Conservation (phyloP, 2,329 filamentous ascomycete genomes). For the Penicillium sp. region DNA sequence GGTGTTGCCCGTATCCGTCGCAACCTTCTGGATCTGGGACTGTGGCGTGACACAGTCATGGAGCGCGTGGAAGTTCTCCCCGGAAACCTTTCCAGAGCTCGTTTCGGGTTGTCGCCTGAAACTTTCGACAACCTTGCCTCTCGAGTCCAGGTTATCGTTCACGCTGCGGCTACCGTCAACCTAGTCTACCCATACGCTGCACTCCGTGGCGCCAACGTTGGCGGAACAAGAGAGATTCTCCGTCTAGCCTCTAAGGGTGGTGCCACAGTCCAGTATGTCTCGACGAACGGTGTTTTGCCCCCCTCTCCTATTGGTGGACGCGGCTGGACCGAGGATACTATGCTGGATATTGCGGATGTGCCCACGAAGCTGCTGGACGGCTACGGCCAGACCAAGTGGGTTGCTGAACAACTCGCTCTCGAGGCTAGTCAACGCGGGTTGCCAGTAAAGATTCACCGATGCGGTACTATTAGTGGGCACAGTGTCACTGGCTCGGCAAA, state of each 20-base stretch:
- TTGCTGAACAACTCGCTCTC: conserved; percentile 70
- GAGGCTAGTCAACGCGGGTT: conserved; percentile 68
- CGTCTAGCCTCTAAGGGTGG: conserved; percentile 66
- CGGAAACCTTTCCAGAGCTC: conserved; percentile 68
- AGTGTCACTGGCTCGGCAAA: conserved; percentile 73
- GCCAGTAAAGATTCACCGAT: conserved; percentile 69
- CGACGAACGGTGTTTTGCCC: conserved; percentile 76
- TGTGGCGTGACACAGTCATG: conserved; percentile 75
- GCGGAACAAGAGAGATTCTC: conserved; percentile 74
- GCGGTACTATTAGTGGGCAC: conserved; percentile 77
- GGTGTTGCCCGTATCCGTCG: conserved; percentile 71
- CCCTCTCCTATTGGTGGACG: conserved; percentile 63
- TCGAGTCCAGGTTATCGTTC: conserved; percentile 70
- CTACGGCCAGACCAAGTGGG: conserved; percentile 80
- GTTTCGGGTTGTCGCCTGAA: conserved; percentile 66
- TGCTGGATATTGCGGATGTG: conserved; percentile 67
- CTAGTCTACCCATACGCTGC: conserved; percentile 80
- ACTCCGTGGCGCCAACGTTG: conserved; percentile 70
- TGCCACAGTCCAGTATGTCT: conserved; percentile 74
- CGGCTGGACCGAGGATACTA: conserved; percentile 69
- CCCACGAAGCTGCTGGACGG: conserved; percentile 68
- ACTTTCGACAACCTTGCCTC: conserved; percentile 64
- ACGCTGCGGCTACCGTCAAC: conserved; percentile 76
- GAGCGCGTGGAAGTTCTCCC: conserved; percentile 75
- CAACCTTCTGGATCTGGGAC: conserved; percentile 73